These are phyloP conservation scores for Tulasnella sp. DNA, from an alignment of 768 basidiomycete species.

Conservation along the genomic window DNA sequence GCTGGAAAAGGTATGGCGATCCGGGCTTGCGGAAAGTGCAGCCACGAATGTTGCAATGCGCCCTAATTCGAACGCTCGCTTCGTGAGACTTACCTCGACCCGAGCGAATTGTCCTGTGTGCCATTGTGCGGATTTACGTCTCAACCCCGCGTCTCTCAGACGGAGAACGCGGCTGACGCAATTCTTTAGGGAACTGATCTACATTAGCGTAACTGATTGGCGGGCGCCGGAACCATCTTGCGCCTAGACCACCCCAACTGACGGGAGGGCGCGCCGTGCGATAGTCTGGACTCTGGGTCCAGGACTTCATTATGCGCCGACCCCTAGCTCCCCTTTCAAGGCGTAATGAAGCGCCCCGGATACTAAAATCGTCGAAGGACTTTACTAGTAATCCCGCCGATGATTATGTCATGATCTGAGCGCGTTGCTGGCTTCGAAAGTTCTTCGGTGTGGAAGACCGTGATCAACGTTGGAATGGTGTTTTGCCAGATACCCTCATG, in stretches of 20 bases:
- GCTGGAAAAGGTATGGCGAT: background rate
- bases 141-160: background rate
- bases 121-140: constrained; percentile 5
- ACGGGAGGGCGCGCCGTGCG: background rate
- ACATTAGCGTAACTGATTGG: background rate
- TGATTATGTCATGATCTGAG: background rate
- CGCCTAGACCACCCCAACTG: background rate
- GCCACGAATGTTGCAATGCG: background rate
- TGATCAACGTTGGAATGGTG: background rate
- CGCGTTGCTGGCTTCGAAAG: background rate
- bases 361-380: background rate
- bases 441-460: background rate
- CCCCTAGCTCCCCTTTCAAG: background rate
- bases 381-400: background rate
- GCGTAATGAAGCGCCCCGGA: background rate
- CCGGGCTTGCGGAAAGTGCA: background rate
- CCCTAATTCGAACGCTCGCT: background rate
- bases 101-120: background rate
- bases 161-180: background rate
- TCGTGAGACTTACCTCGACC: background rate
- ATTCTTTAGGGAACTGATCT: background rate
- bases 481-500: background rate
- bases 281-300: background rate
- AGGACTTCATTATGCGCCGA: background rate
- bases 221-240: background rate